A percentile compares a stretch with the other conserved stretches of the same genome.
phyloP scores from a whole-genome alignment of 345 rosid species.

The Capsella bursapastoris region DNA sequence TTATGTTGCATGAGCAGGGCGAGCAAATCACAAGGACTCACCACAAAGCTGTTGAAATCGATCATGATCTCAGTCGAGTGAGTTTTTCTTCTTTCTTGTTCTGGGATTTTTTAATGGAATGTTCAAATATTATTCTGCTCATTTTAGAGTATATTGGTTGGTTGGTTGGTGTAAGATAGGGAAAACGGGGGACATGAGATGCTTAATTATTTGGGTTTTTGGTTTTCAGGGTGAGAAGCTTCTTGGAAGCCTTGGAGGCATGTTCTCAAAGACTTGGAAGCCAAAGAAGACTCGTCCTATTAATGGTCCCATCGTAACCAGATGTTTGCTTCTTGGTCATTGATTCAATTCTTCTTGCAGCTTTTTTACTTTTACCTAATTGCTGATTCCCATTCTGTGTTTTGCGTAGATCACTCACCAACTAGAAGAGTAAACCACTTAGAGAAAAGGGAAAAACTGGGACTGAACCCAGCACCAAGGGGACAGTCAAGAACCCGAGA shows the following conservation, averaged over 20 bases:
- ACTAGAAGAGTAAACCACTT: slow-evolving; percentile 62
- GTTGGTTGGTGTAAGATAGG: background rate
- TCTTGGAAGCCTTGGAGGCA: slow-evolving; percentile 92
- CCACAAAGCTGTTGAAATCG: slow-evolving; percentile 68
- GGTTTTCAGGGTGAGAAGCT: slow-evolving; percentile 93
- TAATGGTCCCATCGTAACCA: slow-evolving; percentile 66
- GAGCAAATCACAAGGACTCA: slow-evolving; percentile 88
- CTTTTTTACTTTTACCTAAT: background rate
- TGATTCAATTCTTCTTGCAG: background rate
- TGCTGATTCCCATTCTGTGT: slow-evolving; percentile 3
- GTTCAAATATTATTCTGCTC: background rate
- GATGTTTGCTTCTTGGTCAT: slow-evolving; percentile 55
- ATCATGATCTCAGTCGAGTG: slow-evolving; percentile 93
- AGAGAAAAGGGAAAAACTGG: slow-evolving; percentile 87
- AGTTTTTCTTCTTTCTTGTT: slow-evolving; percentile 33
- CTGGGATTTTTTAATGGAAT: background rate
- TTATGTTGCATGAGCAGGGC: slow-evolving; percentile 85
- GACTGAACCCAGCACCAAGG: slow-evolving; percentile 61
- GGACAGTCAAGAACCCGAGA: slow-evolving; percentile 50
- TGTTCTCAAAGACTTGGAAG: slow-evolving; percentile 91
- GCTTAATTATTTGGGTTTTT: slow-evolving; percentile 21
- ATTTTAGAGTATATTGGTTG: background rate
- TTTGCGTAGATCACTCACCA: slow-evolving; percentile 58
- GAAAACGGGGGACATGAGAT: background rate
- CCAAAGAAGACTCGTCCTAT: slow-evolving; percentile 81